Evolutionary conservation across 495 filamentous ascomycete genomes (phyloP).

Genomic region (Hyaloscypha hepaticicola): DNA sequence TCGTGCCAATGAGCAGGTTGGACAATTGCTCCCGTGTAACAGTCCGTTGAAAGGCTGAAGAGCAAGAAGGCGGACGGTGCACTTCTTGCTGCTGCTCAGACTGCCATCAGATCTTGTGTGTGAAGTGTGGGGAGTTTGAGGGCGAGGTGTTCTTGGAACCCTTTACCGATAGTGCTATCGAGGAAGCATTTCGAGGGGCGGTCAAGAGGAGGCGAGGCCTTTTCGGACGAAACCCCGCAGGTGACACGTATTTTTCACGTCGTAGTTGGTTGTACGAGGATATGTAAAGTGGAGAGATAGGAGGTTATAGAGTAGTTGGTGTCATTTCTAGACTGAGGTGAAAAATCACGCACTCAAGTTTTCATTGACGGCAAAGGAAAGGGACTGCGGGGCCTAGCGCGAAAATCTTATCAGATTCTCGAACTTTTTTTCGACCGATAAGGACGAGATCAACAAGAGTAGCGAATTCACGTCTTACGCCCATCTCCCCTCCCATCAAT

Average conservation of each 20-base stretch:
- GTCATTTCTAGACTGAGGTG: neutral
- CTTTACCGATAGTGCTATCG: slow-evolving; percentile 28
- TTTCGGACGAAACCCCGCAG: neutral
- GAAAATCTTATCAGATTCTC: slow-evolving; percentile 18
- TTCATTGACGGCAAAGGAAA: neutral
- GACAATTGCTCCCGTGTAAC: neutral
- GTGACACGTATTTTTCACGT: neutral
- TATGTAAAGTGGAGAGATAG: neutral
- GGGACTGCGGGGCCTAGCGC: slow-evolving; percentile 2
- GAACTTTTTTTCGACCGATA: slow-evolving; percentile 16
- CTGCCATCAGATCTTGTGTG: slow-evolving; percentile 14
- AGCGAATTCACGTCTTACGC: neutral
- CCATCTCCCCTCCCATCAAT: neutral
- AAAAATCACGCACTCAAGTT: slow-evolving; percentile 15
- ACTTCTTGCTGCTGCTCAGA: slow-evolving; percentile 22
- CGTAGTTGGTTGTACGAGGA: neutral
- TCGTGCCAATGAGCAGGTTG: slow-evolving; percentile 1
- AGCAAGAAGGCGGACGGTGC: slow-evolving; percentile 27
- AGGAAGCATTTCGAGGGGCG: slow-evolving; percentile 22
- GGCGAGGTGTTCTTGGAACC: slow-evolving; percentile 4
- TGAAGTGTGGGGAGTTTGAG: slow-evolving; percentile 3
- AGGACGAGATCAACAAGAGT: slow-evolving; percentile 7
- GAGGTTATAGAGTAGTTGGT: neutral
- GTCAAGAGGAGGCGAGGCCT: slow-evolving; percentile 6
- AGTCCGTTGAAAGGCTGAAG: neutral